Percentiles rank a stretch among this genome's conserved stretches.
These are phyloP conservation scores for Vachellia pachyceras DNA, from an alignment of 306 rosid genomes.

Conservation along the genomic window DNA sequence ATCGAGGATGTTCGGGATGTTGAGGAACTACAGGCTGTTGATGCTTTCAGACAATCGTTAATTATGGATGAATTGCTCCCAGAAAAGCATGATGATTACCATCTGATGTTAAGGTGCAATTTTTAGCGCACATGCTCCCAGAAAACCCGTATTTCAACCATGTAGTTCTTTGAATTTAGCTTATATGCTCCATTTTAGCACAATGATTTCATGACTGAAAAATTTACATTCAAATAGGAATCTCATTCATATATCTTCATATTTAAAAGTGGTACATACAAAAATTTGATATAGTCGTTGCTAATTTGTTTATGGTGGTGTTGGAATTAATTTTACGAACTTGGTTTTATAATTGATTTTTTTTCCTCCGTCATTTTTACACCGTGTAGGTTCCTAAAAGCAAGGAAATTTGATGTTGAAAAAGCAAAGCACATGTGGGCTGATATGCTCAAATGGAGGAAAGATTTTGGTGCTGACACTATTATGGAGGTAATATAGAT, in stretches of 20 bases:
- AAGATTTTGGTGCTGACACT: slow-evolving; percentile 79
- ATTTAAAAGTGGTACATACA: neutral
- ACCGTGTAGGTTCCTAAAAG: slow-evolving; percentile 77
- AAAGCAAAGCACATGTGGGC: slow-evolving; percentile 98
- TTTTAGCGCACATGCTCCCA: too few species aligned
- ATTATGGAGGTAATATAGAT: slow-evolving; percentile 66
- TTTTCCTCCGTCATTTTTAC: slow-evolving; percentile 13
- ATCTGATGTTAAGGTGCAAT: slow-evolving; percentile 82
- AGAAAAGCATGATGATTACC: slow-evolving; percentile 82
- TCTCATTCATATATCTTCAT: neutral
- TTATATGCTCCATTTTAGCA: neutral
- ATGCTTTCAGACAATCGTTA: slow-evolving; percentile 74
- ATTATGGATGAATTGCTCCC: slow-evolving; percentile 86
- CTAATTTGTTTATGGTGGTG: neutral
- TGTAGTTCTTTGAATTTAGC: neutral
- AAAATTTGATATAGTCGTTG: neutral
- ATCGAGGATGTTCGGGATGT: slow-evolving; percentile 93
- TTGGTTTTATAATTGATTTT: neutral
- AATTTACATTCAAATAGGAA: neutral
- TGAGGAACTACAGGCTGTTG: slow-evolving; percentile 87
- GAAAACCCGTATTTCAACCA: neutral
- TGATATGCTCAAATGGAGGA: slow-evolving; percentile 95
- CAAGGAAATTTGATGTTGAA: slow-evolving; percentile 89
- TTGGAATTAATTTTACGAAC: neutral
- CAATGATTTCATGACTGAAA: neutral